Evolutionary conservation across 2,329 filamentous ascomycete species (phyloP).

Genomic region (Cladosporium sp.): DNA sequence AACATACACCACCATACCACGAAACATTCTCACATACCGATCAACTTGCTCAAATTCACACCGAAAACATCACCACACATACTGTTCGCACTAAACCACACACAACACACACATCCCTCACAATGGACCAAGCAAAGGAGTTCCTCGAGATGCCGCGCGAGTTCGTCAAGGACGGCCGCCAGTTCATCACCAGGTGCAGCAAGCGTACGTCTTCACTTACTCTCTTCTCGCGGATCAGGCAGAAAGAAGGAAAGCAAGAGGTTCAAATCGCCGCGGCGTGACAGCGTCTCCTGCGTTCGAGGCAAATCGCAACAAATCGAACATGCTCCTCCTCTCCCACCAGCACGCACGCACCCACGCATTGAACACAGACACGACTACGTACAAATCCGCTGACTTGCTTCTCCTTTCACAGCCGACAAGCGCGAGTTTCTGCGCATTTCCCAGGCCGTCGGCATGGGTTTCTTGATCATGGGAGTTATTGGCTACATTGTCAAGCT

Average conservation of each 20-base stretch:
- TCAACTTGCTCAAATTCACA: neutral
- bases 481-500: slow-evolving; percentile 72
- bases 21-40: neutral
- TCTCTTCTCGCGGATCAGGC: neutral
- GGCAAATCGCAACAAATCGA: neutral
- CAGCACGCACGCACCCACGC: neutral
- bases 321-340: neutral
- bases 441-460: slow-evolving; percentile 66
- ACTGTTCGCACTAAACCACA: neutral
- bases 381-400: neutral
- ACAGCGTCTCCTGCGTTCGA: neutral
- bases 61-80: neutral
- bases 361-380: neutral
- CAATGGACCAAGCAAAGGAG: slow-evolving; percentile 65
- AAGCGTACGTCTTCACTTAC: slow-evolving; percentile 41
- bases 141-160: slow-evolving; percentile 68
- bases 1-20: slow-evolving; percentile 6
- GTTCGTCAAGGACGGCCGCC: slow-evolving; percentile 57
- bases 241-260: neutral
- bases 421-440: slow-evolving; percentile 61
- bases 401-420: slow-evolving; percentile 47
- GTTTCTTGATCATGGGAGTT: slow-evolving; percentile 70
- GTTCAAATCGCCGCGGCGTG: neutral
- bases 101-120: slow-evolving; percentile 11
- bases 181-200: slow-evolving; percentile 52